Evolutionary conservation across 2,329 filamentous ascomycete genomes (phyloP).

Genomic region (Pseudocercospora eumusae): DNA sequence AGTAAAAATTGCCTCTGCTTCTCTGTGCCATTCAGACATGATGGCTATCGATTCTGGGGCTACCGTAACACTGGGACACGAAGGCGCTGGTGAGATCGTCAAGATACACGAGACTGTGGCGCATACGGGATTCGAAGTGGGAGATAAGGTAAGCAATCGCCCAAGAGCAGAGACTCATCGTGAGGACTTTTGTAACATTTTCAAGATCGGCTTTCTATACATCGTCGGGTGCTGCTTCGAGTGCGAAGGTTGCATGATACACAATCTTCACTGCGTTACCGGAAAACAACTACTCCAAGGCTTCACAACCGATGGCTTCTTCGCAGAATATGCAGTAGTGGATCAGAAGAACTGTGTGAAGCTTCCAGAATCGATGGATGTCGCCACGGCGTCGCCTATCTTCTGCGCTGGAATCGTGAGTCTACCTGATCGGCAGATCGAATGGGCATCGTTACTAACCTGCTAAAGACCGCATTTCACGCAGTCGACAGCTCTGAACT

Average conservation of each 20-base stretch:
- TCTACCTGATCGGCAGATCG: neutral
- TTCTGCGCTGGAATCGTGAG: conserved; percentile 27
- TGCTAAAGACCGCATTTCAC: conserved; percentile 21
- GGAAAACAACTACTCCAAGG: conserved; percentile 26
- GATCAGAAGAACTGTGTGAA: conserved; percentile 25
- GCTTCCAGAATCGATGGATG: conserved; percentile 23
- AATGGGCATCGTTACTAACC: neutral
- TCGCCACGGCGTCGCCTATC: conserved; percentile 22
- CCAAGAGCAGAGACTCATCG: neutral
- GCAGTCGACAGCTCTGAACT: conserved; percentile 27
- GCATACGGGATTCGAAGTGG: conserved; percentile 21
- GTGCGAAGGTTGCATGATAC: conserved; percentile 27
- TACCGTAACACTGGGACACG: conserved; percentile 23
- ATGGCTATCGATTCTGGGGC: conserved; percentile 21
- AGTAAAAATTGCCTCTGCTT: conserved; percentile 24
- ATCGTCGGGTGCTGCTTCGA: conserved; percentile 27
- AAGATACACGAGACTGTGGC: conserved; percentile 23
- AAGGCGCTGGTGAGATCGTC: conserved; percentile 27
- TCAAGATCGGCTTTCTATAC: conserved; percentile 24
- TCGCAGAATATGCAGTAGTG: conserved; percentile 28
- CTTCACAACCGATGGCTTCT: conserved; percentile 28
- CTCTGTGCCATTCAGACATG: conserved; percentile 25
- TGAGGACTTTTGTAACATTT: neutral
- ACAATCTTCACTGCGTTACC: conserved; percentile 23
- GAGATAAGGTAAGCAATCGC: conserved; percentile 13